Base-by-base conservation (phyloP, 495 filamentous ascomycete species). In the Aeminium ludgeri region DNA sequence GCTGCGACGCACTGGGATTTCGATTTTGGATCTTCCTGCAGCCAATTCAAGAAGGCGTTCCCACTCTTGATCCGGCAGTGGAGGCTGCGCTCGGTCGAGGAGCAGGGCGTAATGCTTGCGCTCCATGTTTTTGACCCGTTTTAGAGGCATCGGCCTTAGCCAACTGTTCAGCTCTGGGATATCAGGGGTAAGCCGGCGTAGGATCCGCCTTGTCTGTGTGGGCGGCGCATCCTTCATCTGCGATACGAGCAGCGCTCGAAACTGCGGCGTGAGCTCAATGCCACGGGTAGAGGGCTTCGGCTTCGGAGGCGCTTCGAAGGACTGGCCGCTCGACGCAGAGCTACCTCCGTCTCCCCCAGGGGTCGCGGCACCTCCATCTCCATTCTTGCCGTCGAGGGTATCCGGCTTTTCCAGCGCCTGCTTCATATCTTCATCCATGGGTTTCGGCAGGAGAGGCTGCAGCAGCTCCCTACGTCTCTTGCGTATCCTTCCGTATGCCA, bases 401-500 rank as follows among this genome's bases (percentile, higher is more conserved):
- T 35, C 15, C 8, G 8, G 8, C 33, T 10, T 7, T 34, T 16
- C 18, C 19, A 12, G 17, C 2, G 13, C 30, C 12, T 3, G 11
- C 28, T 27, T 6, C 8, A 20, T 6, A 15, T 25, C 15, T 38
- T 20, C 30, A 7, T 30, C 17, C 12, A 6, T 17, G 18, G 40
- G 6, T 17, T 5, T 36, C 2, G 40, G 49, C 38, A 56, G 45
- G 20, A 86, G 45, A 0, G 64, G 50, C 1, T 55, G 30, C 19
- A 82, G 40, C 18, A 93, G 61, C 32, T 77, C 59, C 28, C 78
- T 72, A 35, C 76, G 66, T 32, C 80, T 70, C 49, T 61, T 72
- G 12, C 87, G 86, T 2, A 59, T 58, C 20, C 87, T 75, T 2
- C 85, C 89, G 56, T 91, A 89, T 20, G 78, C 71, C 33, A 69